phyloP scores from a whole-genome alignment of 2,329 filamentous ascomycete species.

The Cordyceps tenuipes region DNA sequence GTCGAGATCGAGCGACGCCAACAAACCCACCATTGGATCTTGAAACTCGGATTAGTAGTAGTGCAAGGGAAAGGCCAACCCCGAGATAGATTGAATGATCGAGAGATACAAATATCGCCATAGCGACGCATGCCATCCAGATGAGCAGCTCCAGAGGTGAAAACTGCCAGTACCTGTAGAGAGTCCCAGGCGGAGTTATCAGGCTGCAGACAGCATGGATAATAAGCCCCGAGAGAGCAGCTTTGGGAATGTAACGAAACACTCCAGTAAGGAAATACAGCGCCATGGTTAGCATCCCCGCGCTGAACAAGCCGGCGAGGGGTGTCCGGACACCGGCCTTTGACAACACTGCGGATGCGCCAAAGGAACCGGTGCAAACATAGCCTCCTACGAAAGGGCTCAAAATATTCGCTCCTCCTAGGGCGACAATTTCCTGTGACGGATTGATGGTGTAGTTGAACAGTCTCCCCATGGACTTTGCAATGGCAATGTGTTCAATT shows the following conservation, averaged over 20 bases:
- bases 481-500: constrained; percentile 77
- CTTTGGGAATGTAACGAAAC: constrained; percentile 73
- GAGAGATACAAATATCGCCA: constrained; percentile 41
- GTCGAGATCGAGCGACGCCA: constrained; percentile 26
- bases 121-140: constrained; percentile 64
- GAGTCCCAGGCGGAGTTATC: constrained; percentile 62
- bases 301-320: constrained; percentile 70
- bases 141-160: constrained; percentile 67
- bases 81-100: constrained; percentile 44
- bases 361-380: constrained; percentile 39
- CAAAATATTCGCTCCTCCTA: constrained; percentile 67
- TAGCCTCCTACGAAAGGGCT: constrained; percentile 62
- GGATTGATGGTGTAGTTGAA: constrained; percentile 74
- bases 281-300: constrained; percentile 64
- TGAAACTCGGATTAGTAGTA: constrained; percentile 38
- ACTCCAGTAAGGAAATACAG: constrained; percentile 70
- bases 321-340: constrained; percentile 77
- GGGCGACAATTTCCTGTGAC: constrained; percentile 71
- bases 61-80: constrained; percentile 31
- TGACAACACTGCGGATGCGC: constrained; percentile 72
- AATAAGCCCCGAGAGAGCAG: constrained; percentile 65
- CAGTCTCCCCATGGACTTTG: constrained; percentile 71
- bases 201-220: constrained; percentile 77
- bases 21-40: constrained; percentile 40
- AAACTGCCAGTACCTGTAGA: constrained; percentile 72